Evolutionary conservation across 345 rosid species (phyloP), one percentile per base, ranked within the genome.

Genomic region (Eucalyptus lansdowneana): DNA sequence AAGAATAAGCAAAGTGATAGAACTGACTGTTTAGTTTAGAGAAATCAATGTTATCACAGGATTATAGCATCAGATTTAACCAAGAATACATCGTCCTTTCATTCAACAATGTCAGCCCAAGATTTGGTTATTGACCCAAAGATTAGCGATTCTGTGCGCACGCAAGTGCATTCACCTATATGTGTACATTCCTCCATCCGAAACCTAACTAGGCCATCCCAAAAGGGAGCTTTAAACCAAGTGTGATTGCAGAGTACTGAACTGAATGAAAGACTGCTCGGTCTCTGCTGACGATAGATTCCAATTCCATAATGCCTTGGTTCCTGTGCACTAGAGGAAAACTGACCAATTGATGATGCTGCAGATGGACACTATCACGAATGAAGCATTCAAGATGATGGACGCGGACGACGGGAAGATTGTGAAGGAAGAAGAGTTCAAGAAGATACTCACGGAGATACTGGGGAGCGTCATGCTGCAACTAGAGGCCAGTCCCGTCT

Each of bases 401-500:
- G 91, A 90, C 25, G 95, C 92, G 11, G 99, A 98, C 34, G 99
- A 97, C 60, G 97, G 97, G 89, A 98, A 95, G 90, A 80, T 90
- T 87, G 94, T 96, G 88, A 98, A 93, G 90, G 99, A 95, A 85
- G 99, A 98, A 3, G 99, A 97, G 88, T 97, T 97, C 91, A 97
- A 95, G 95, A 98, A 96, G 91, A 24, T 93, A 86, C 24, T 95
- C 91, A 90, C 93, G 2, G 99, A 95, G 91, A 92, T 97, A 88
- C 91, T 98, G 90, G 98, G 97, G 90, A 95, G 96, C 81, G 88
- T 96, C 85, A 95, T 98, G 99, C 89, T 96, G 92, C 98, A 96
- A 89, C 92, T 97, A 34, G 98, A 97, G 90, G 96, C 95, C 54
- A 95, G 86, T 88, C 96, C 97, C 19, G 93, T 98, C 56, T 91